These are phyloP conservation scores for Besnoitia besnoiti DNA, from an alignment of 169 alveolate species.

Conservation along the genomic window DNA sequence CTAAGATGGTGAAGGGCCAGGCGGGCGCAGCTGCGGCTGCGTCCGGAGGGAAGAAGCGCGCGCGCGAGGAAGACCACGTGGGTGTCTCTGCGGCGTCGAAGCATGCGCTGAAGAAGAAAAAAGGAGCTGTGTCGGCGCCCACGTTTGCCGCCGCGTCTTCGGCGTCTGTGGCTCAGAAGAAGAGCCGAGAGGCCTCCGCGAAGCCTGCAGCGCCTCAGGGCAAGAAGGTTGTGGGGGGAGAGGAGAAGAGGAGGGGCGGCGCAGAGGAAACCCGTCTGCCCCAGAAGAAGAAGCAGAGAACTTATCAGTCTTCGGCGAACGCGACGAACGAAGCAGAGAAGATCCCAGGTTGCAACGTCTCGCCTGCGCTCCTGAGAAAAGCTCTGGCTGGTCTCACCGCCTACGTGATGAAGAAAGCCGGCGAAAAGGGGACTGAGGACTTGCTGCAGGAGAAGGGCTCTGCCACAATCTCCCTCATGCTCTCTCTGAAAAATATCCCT, in stretches of 20 bases:
- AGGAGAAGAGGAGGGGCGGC: too few relatives aligned
- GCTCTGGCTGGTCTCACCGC: conserved; percentile 40
- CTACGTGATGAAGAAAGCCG: conserved; percentile 16
- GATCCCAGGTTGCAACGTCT: neutral
- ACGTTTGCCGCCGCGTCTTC: too few relatives aligned
- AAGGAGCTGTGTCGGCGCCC: neutral
- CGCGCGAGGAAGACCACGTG: neutral
- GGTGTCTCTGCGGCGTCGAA: neutral
- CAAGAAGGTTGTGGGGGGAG: neutral
- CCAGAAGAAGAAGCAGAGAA: neutral
- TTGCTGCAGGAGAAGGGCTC: conserved; percentile 27
- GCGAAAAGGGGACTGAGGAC: neutral
- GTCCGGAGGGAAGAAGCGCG: neutral
- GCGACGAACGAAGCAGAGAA: neutral
- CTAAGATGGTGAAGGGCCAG: neutral
- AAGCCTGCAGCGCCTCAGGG: neutral
- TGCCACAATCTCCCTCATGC: conserved; percentile 47
- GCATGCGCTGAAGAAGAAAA: neutral
- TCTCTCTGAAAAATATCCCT: conserved; percentile 44
- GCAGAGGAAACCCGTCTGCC: neutral
- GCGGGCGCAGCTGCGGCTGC: neutral
- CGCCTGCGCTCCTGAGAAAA: neutral
- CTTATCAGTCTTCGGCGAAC: neutral
- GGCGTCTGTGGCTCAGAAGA: neutral
- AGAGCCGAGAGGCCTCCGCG: neutral